Percentiles rank a stretch among this genome's conserved stretches.
phyloP scores from a whole-genome alignment of 345 rosid genomes.

The Sonneratia caseolaris region DNA sequence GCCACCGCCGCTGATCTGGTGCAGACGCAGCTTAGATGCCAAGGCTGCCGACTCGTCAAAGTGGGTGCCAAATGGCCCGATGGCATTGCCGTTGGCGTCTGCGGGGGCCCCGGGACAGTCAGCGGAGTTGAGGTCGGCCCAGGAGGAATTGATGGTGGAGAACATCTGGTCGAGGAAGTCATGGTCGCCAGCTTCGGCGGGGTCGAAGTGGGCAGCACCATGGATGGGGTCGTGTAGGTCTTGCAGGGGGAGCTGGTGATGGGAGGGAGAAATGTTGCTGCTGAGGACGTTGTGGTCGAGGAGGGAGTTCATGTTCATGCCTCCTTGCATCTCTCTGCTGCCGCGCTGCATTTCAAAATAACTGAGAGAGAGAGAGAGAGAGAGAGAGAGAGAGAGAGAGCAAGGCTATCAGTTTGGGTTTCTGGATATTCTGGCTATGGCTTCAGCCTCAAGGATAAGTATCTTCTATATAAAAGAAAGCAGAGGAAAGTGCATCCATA shows the following conservation, averaged over 20 bases:
- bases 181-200: conserved; percentile 31
- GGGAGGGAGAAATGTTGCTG: neutral
- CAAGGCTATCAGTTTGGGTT: neutral
- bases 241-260: conserved; percentile 11
- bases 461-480: too few species aligned
- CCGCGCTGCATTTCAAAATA: conserved; percentile 24
- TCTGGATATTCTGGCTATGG: neutral
- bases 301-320: conserved; percentile 14
- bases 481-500: too few species aligned
- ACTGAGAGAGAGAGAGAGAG: neutral
- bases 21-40: conserved; percentile 29
- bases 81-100: conserved; percentile 20
- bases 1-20: conserved; percentile 42
- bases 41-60: conserved; percentile 30
- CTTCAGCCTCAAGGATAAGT: neutral
- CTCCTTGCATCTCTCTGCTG: conserved; percentile 34
- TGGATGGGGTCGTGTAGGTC: conserved; percentile 4
- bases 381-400: too few species aligned
- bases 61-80: conserved; percentile 14
- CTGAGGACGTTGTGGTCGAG: conserved; percentile 3
- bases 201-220: conserved; percentile 16
- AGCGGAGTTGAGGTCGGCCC: conserved; percentile 30
- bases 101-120: conserved; percentile 9
- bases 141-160: conserved; percentile 53
- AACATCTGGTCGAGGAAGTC: conserved; percentile 81